phyloP scores from a whole-genome alignment of 2,329 filamentous ascomycete genomes.

The Orbilia javanica region DNA sequence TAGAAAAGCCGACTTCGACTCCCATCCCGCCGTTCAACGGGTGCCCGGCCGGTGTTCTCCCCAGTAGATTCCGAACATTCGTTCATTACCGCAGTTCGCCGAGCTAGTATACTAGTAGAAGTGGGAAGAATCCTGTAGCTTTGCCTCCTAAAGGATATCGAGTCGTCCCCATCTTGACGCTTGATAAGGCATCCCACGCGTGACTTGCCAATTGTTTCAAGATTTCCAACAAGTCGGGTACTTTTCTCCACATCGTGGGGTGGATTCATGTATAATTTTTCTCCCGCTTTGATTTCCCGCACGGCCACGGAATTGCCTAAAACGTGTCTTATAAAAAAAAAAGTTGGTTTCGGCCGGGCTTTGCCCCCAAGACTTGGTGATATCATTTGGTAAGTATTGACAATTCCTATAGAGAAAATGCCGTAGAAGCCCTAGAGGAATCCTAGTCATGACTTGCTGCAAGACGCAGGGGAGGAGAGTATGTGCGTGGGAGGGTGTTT shows the following conservation, averaged over 20 bases:
- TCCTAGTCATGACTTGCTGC: slow-evolving; percentile 30
- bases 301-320: slow-evolving; percentile 12
- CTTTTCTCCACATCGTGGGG: slow-evolving; percentile 42
- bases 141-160: slow-evolving; percentile 28
- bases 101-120: slow-evolving; percentile 24
- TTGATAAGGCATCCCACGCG: slow-evolving; percentile 40
- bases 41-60: slow-evolving; percentile 12
- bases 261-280: slow-evolving; percentile 1
- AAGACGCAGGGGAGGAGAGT: slow-evolving; percentile 29
- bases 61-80: slow-evolving; percentile 11
- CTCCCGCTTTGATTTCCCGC: slow-evolving; percentile 23
- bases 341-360: slow-evolving; percentile 6
- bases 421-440: neutral
- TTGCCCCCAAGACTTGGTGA: slow-evolving; percentile 14
- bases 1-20: slow-evolving; percentile 2
- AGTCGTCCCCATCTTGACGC: neutral
- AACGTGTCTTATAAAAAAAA: neutral
- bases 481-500: neutral
- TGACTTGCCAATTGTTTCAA: slow-evolving; percentile 29
- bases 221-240: slow-evolving; percentile 33
- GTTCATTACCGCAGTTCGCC: slow-evolving; percentile 26
- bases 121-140: neutral
- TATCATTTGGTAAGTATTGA: slow-evolving; percentile 25
- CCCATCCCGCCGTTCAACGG: slow-evolving; percentile 19
- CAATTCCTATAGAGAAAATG: neutral